Base-by-base conservation (phyloP, 768 basidiomycete species). In the Tubosaeta sp. region DNA sequence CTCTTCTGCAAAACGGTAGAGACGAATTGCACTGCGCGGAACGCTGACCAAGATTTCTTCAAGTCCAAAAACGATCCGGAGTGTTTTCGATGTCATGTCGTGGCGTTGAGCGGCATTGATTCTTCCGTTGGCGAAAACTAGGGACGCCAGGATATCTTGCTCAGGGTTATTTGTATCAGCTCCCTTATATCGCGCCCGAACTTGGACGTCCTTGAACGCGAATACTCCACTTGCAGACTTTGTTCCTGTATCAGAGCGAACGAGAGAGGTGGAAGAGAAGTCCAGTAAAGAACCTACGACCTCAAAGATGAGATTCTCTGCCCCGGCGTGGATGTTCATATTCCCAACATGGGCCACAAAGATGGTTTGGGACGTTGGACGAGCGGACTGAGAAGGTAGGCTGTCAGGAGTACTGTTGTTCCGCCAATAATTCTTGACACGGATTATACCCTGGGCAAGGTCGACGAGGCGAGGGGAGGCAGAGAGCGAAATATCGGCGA, bases 1-100 rank as follows among this genome's bases (percentile, higher is more conserved):
- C 60, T 91, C 86, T 59, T 91, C 86, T 25, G 86, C 66, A 61
- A 91, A 92, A 34, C 78, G 81, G 65, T 89, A 89, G 5, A 91
- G 73, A 14, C 85, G 82, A 29, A 93, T 74, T 27, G 86, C 90
- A 58, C 90, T 93, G 25, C 90, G 85, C 4, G 91, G 91, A 22
- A 93, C 82, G 50, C 77, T 77, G 41, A 88, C 62, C 27, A 75
- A 72, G 25, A 86, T 59, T 22, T 71, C 72, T 11, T 72, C 72
- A 5, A 84, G 58, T 3, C 71, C 69, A 43, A 80, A 72, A 4
- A 76, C 70, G 13, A 80, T 59, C 12, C 78, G 79, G 16, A 71
- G 74, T 5, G 65, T 63, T 46, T 65, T 74, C 6, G 71, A 64
- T 17, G 68, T 53, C 4, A 62, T 56, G 38, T 86, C 86, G 32